phyloP scores from a whole-genome alignment of 2,329 filamentous ascomycete species.

The Pseudogymnoascus sp. region DNA sequence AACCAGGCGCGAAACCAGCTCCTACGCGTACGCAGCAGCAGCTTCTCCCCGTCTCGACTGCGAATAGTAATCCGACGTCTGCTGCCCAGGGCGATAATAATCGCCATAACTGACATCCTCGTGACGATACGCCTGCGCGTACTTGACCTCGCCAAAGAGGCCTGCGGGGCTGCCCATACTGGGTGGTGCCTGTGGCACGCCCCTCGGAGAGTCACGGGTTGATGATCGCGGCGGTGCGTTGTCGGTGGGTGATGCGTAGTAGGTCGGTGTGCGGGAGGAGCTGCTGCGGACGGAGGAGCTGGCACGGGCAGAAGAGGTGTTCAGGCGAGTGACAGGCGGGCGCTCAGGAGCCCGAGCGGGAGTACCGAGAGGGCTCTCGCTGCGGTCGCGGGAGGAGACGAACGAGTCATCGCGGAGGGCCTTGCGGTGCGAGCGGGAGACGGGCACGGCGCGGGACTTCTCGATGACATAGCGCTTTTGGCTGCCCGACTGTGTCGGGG shows the following conservation, averaged over 20 bases:
- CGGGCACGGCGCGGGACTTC: conserved; percentile 19
- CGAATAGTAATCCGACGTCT: neutral
- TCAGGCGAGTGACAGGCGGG: conserved; percentile 13
- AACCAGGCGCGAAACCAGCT: neutral
- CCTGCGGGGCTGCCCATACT: neutral
- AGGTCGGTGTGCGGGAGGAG: neutral
- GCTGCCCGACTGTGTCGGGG: neutral
- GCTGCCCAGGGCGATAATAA: neutral
- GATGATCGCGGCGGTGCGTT: neutral
- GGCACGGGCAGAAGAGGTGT: neutral
- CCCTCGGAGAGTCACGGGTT: neutral
- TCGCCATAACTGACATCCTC: conserved; percentile 7
- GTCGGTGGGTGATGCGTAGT: neutral
- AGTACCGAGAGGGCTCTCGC: conserved; percentile 18
- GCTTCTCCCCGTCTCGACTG: neutral
- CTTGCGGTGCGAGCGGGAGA: conserved; percentile 17
- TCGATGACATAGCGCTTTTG: conserved; percentile 20
- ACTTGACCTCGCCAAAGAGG: conserved; percentile 11
- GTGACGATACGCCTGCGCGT: neutral
- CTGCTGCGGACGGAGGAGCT: neutral
- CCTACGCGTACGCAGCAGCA: neutral
- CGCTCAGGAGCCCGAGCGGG: conserved; percentile 15
- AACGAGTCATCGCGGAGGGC: conserved; percentile 17
- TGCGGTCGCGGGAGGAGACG: conserved; percentile 18
- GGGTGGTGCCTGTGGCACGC: neutral